Evolutionary conservation across 345 rosid species (phyloP).

Genomic region (Gossypium anomalum): DNA sequence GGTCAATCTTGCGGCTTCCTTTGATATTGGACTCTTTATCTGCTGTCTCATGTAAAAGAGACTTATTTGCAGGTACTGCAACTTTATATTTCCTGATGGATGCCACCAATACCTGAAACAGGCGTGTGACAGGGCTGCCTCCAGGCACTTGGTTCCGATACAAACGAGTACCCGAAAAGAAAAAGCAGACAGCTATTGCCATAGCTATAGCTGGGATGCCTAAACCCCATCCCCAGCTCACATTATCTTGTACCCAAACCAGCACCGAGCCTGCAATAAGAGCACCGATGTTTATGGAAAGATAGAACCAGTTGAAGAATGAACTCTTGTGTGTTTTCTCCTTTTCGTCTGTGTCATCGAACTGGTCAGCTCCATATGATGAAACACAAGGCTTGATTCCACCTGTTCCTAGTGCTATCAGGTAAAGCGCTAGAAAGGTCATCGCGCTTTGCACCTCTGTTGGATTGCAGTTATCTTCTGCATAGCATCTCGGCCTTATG

Average conservation of each 20-base stretch:
- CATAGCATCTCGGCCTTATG: slow-evolving; percentile 16
- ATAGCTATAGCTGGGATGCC: slow-evolving; percentile 24
- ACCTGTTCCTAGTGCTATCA: slow-evolving; percentile 24
- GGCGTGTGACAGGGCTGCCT: slow-evolving; percentile 26
- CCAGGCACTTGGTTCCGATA: slow-evolving; percentile 20
- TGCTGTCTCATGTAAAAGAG: slow-evolving; percentile 16
- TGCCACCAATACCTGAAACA: slow-evolving; percentile 24
- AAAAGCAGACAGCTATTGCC: slow-evolving; percentile 20
- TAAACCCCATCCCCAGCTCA: slow-evolving; percentile 26
- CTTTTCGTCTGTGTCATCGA: slow-evolving; percentile 20
- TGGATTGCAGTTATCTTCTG: slow-evolving; percentile 17
- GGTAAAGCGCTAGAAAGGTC: slow-evolving; percentile 19
- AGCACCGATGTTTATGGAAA: slow-evolving; percentile 23
- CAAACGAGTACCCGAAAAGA: slow-evolving; percentile 21
- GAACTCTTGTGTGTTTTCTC: slow-evolving; percentile 22
- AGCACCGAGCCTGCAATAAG: slow-evolving; percentile 21
- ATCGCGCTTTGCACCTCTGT: slow-evolving; percentile 8
- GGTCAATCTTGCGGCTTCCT: slow-evolving; percentile 25
- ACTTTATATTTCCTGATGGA: slow-evolving; percentile 16
- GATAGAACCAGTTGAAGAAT: slow-evolving; percentile 18
- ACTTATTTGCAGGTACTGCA: slow-evolving; percentile 14
- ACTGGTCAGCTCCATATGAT: slow-evolving; percentile 28
- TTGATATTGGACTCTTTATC: slow-evolving; percentile 16
- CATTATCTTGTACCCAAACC: slow-evolving; percentile 24
- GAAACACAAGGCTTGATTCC: slow-evolving; percentile 23